Evolutionary conservation across 352 stramenopile genomes (phyloP), one percentile per base, ranked within the genome.

Genomic region (Globisporangium mamillatum): DNA sequence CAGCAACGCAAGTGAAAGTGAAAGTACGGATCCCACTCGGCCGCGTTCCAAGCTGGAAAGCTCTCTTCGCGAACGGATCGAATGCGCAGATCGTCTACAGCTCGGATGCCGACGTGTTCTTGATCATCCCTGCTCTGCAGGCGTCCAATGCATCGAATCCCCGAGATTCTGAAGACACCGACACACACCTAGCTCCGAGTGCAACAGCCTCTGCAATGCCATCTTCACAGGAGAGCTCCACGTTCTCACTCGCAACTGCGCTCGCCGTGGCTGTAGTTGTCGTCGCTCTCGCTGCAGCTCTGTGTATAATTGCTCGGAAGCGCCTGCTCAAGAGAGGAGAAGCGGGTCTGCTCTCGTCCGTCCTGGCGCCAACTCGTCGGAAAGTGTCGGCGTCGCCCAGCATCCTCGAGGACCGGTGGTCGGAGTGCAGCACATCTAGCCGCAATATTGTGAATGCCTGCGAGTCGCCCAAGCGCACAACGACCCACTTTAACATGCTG

Each of bases 1-100:
- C 53, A 29, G 25, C 14, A 12, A 57, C 60, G 25, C 76, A 64
- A 20, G 72, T 66, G 20, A 60, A 64, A 20, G 72, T 66, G 20
- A 60, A 74, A 27, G 74, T 77, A 9, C 75, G 78, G 55, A 75
- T 85, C 56, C 73, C 72, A 38, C 59, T 73, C 24, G 80, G 75
- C 27, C 55, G 68, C 20, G 68, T 68, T 10, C 55, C 73, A 55
- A 70, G 74, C 64, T 88, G 79, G 77, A 73, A 72, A 14, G 54
- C 75, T 0, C 36, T 81, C 52, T 70, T 88, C 48, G 54, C 67
- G 36, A 85, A 82, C 50, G 74, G 73, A 24, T 73, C 74, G n/a
- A 84, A 68, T 9, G 77, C 80, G 36, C 75, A 72, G 46, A 79
- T 88, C 74, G 50, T 79, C 22, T 82, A 84, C 64, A 34, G 70